Base-by-base conservation (phyloP, 1,284 basidiomycete genomes). In the Cystobasidiaceae sp. region DNA sequence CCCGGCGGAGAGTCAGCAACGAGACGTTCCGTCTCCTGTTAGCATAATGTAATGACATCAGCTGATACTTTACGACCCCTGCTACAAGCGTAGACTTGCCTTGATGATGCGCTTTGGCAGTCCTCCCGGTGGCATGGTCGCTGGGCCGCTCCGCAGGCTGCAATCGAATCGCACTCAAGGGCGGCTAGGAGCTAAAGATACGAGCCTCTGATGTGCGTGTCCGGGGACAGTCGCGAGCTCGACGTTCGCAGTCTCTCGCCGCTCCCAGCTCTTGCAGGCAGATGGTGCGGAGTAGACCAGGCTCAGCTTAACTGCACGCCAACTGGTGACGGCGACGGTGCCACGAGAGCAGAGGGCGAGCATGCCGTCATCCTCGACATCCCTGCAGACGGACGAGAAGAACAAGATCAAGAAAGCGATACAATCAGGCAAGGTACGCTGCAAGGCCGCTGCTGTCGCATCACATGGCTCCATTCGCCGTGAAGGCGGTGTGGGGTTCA, bases 1-100 rank as follows among this genome's bases (percentile, higher is more conserved):
- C 94, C 94, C 27, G 94, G 94, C 3, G 93, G 92, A 37, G 94
- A 92, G 79, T 98, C 94, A 46, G 90, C 86, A 58, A 94, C 86
- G 33, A 98, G 86, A 52, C 96, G 85, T 78, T 97, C 93, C 44
- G 94, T 98, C 82, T 98, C 94, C 94, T 97, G 67, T 43, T n/a
- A n/a, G n/a, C n/a, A n/a, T n/a, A n/a, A n/a, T n/a, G n/a, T n/a
- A n/a, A 19, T 27, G 33, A 43, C 51, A 63, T 51, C 5, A 45
- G 7, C 9, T 17, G 19, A 11, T 5, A 19, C 25, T 25, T 19
- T 39, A 9, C n/a, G 7, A 3, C 37, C 8, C 17, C 19, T 44
- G 37, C 49, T 45, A 62, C 34, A 6, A 9, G 7, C 21, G 4
- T 13, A 5, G 13, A 50, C 60, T 45, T 50, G 51, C 61, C 52